Evolutionary conservation across 805 yeast species (phyloP).

Genomic region (Saccharomycopsis sp.): DNA sequence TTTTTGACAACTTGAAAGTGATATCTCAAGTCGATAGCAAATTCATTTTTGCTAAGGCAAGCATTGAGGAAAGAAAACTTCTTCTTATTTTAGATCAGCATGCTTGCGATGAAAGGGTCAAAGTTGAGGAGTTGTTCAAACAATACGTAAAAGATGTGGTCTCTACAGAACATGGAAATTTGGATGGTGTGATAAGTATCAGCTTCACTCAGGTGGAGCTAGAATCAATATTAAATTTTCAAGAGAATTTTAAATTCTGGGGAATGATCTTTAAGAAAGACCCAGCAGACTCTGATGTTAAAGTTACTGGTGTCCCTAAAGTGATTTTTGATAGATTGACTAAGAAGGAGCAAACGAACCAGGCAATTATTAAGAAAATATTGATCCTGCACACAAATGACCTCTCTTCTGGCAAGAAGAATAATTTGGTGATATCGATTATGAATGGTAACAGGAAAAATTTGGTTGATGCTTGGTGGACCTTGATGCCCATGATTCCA

Average conservation of each 20-base stretch:
- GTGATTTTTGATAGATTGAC: constrained; percentile 31
- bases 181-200: constrained; percentile 17
- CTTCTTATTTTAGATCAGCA: constrained; percentile 66
- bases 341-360: constrained; percentile 22
- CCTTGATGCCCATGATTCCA: constrained; percentile 40
- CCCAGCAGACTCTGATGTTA: constrained; percentile 17
- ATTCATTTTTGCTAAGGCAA: constrained; percentile 45
- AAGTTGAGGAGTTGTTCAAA: constrained; percentile 44
- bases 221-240: constrained; percentile 28
- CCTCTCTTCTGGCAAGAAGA: constrained; percentile 1
- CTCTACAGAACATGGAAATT: background rate
- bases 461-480: constrained; percentile 33
- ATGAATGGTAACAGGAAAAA: background rate
- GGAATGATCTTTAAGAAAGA: constrained; percentile 32
- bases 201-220: constrained; percentile 28
- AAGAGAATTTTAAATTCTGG: constrained; percentile 34
- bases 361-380: constrained; percentile 30
- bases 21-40: constrained; percentile 57
- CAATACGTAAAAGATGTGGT: constrained; percentile 30
- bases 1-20: constrained; percentile 27
- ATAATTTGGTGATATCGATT: background rate
- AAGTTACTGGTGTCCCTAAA: constrained; percentile 39
- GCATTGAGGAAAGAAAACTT: constrained; percentile 5
- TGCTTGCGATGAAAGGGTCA: constrained; percentile 74
- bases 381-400: constrained; percentile 39